Base-by-base conservation (phyloP, 345 rosid genomes). In the Boechera divaricarpa region DNA sequence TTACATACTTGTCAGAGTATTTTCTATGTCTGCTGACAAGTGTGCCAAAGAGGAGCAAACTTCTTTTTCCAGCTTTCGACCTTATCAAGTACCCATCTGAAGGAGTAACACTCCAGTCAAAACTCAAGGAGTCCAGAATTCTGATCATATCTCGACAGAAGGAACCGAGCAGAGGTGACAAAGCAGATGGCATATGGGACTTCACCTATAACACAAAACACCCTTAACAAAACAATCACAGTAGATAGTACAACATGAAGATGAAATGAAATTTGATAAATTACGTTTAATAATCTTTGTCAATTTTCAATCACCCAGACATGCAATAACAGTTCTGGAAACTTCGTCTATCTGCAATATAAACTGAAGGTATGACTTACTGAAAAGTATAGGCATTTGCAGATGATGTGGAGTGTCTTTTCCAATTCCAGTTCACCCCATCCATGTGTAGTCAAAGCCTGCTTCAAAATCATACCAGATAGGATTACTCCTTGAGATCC, bases 11-110 rank as follows among this genome's bases (percentile, higher is more conserved):
- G 76, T 92, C 92, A 73, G 91, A 84, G 81, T 84, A 85, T 75
- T 90, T 92, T 77, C 98, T 87, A 54, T 92, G 98, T 63, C 94
- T 87, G 73, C 91, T 92, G 56, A 88, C 80, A 77, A 92, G 85
- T 51, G 83, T 67, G 83, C 86, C 80, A 77, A 92, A 92, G 78
- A 92, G 83, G 69, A 82, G 90, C 84, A 92, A 85, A 77, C 87
- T 82, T 79, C 98, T 90, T 82, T 92, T 92, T 69, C 85, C 96
- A 78, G 89, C 76, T 80, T 90, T 92, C 80, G 84, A 70, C 79
- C 90, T 85, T 75, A 85, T 71, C 63, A 72, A 15, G 72, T 82
- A 69, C 70, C 82, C 86, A 70, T 83, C 85, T 70, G 84, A 83
- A 60, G 76, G 45, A 70, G 78, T 64, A 62, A 65, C 72, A 69